These are phyloP conservation scores for Candida sakaeoensis DNA, from an alignment of 805 yeast genomes.

Conservation along the genomic window DNA sequence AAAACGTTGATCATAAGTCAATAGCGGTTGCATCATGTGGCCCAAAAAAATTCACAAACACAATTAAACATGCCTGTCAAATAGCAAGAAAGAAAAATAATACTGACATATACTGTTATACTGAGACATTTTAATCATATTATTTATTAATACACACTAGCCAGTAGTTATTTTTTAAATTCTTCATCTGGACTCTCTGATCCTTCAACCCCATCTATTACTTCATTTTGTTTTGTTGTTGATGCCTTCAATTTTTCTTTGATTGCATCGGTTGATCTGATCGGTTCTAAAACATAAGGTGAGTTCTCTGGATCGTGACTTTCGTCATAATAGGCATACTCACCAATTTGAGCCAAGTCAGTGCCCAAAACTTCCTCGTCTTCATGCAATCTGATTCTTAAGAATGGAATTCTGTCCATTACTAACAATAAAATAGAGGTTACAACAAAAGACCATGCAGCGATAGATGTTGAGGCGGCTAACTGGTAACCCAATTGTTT, in stretches of 20 bases:
- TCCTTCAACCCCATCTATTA: conserved; percentile 14
- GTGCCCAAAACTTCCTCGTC: conserved; percentile 88
- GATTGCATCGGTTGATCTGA: conserved; percentile 55
- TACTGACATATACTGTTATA: conserved; percentile 41
- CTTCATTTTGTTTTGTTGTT: conserved; percentile 14
- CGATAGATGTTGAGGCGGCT: conserved; percentile 70
- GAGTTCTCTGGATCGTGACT: conserved; percentile 45
- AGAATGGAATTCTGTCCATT: conserved; percentile 75
- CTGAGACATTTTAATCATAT: conserved; percentile 27
- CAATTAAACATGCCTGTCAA: conserved; percentile 28
- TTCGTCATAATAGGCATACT: conserved; percentile 69
- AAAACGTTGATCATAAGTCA: conserved; percentile 13
- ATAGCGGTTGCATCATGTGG: conserved; percentile 44
- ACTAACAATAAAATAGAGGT: conserved; percentile 63
- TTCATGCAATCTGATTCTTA: conserved; percentile 75
- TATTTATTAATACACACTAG: neutral
- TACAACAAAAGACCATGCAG: conserved; percentile 70
- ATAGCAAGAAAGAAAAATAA: conserved; percentile 24
- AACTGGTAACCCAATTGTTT: conserved; percentile 84
- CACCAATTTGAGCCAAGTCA: conserved; percentile 89
- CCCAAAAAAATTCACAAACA: conserved; percentile 27
- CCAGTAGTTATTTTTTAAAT: conserved; percentile 5
- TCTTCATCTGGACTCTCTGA: conserved; percentile 18
- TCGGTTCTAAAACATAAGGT: conserved; percentile 71
- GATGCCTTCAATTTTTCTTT: conserved; percentile 24